Conservation (phyloP, 805 yeast genomes). For the Metschnikowia kofuensis region DNA sequence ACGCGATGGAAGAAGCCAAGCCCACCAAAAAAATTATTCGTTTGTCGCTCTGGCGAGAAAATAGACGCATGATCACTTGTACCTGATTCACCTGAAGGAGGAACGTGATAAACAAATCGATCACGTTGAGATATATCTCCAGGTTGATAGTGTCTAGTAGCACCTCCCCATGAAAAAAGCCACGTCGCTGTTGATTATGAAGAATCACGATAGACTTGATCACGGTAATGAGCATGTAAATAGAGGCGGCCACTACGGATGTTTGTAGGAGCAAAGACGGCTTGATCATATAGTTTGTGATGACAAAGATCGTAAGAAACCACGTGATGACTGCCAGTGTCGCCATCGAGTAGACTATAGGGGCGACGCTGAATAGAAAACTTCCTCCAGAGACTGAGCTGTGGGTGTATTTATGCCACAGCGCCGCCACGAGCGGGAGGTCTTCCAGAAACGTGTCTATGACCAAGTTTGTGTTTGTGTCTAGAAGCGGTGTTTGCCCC, state of each 20-base stretch:
- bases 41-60: slow-evolving; percentile 66
- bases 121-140: slow-evolving; percentile 46
- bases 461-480: slow-evolving; percentile 35
- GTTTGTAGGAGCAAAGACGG: slow-evolving; percentile 51
- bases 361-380: slow-evolving; percentile 56
- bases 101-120: slow-evolving; percentile 57
- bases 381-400: slow-evolving; percentile 33
- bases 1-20: slow-evolving; percentile 43
- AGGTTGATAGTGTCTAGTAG: slow-evolving; percentile 44
- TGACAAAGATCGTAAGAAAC: slow-evolving; percentile 59
- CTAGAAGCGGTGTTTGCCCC: slow-evolving; percentile 34
- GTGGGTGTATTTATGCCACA: slow-evolving; percentile 48
- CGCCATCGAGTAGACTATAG: slow-evolving; percentile 60
- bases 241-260: slow-evolving; percentile 52
- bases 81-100: slow-evolving; percentile 66
- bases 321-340: slow-evolving; percentile 64
- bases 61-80: slow-evolving; percentile 65
- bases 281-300: slow-evolving; percentile 62
- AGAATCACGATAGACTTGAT: slow-evolving; percentile 46
- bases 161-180: slow-evolving; percentile 41
- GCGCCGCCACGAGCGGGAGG: slow-evolving; percentile 42
- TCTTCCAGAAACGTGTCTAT: slow-evolving; percentile 24
- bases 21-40: slow-evolving; percentile 62
- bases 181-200: slow-evolving; percentile 45
- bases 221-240: slow-evolving; percentile 51